These are phyloP conservation scores for Diaporthe ilicicola DNA, from an alignment of 2,329 filamentous ascomycete genomes.

Conservation along the genomic window DNA sequence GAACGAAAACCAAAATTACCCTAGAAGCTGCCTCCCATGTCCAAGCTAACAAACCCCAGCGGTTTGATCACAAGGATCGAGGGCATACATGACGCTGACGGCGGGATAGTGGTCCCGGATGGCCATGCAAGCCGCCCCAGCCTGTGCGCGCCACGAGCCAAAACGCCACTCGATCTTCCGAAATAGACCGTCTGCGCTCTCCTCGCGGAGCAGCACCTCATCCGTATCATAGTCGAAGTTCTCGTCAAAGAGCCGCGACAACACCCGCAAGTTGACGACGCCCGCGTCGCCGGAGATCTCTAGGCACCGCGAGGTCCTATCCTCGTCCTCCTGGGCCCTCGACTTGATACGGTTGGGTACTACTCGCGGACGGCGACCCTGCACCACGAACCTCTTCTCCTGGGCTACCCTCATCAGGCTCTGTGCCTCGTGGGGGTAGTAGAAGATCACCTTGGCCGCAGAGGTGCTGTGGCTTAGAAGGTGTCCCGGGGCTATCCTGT, in stretches of 20 bases:
- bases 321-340: background rate
- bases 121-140: background rate
- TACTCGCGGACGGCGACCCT: background rate
- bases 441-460: slow-evolving; percentile 33
- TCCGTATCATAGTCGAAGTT: slow-evolving; percentile 22
- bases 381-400: background rate
- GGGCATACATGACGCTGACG: background rate
- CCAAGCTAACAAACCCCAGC: no score
- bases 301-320: slow-evolving; percentile 14
- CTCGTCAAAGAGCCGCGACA: background rate
- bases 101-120: background rate
- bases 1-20: background rate
- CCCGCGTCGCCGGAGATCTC: background rate
- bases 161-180: slow-evolving; percentile 28
- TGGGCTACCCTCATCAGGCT: background rate
- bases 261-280: background rate
- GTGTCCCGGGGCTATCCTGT: background rate
- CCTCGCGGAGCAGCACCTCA: background rate
- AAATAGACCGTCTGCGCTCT: background rate
- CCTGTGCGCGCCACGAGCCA: slow-evolving; percentile 23
- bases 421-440: slow-evolving; percentile 13
- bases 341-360: slow-evolving; percentile 19
- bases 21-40: no score
- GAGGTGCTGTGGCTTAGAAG: background rate
- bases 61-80: slow-evolving; percentile 19